These are phyloP conservation scores for Opeltia flavorubescens DNA, from an alignment of 495 filamentous ascomycete species.

Conservation along the genomic window DNA sequence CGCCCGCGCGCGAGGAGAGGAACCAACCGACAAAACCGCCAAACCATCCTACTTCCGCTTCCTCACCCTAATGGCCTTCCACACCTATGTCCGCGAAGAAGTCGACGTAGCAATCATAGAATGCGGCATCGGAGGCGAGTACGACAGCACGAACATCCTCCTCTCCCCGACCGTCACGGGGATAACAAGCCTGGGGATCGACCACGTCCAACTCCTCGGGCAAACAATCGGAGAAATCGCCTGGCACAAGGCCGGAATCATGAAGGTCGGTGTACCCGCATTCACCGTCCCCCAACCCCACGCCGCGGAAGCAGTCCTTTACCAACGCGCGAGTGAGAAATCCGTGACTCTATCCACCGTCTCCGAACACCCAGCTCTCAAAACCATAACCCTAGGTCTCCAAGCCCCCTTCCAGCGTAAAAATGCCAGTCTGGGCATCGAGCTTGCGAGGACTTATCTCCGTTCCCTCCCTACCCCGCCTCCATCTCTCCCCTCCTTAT, in stretches of 20 bases:
- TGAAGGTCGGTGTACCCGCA: conserved; percentile 55
- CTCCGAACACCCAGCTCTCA: conserved; percentile 46
- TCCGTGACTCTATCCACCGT: conserved; percentile 29
- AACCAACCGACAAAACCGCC: conserved; percentile 28
- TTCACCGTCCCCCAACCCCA: conserved; percentile 63
- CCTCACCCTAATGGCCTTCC: conserved; percentile 78
- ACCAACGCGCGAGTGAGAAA: conserved; percentile 52
- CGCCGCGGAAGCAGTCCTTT: conserved; percentile 53
- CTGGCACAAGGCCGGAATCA: conserved; percentile 93
- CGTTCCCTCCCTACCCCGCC: conserved; percentile 10
- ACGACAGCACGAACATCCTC: conserved; percentile 88
- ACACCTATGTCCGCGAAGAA: conserved; percentile 67
- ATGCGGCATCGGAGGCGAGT: conserved; percentile 86
- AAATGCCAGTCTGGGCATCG: conserved; percentile 75
- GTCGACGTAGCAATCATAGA: conserved; percentile 80
- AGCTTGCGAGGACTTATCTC: conserved; percentile 41
- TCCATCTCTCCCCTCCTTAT: background rate
- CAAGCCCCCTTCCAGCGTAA: conserved; percentile 70
- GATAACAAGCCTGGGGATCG: conserved; percentile 79
- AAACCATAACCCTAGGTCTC: conserved; percentile 54
- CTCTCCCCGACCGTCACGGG: conserved; percentile 55
- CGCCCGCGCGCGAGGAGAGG: conserved; percentile 31
- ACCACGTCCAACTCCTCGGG: conserved; percentile 70
- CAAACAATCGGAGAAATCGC: conserved; percentile 80
- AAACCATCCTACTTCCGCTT: conserved; percentile 88